Evolutionary conservation across 202 grass and related monocot species (phyloP), one percentile per base, ranked within the genome.

Genomic region (Zizania palustris): DNA sequence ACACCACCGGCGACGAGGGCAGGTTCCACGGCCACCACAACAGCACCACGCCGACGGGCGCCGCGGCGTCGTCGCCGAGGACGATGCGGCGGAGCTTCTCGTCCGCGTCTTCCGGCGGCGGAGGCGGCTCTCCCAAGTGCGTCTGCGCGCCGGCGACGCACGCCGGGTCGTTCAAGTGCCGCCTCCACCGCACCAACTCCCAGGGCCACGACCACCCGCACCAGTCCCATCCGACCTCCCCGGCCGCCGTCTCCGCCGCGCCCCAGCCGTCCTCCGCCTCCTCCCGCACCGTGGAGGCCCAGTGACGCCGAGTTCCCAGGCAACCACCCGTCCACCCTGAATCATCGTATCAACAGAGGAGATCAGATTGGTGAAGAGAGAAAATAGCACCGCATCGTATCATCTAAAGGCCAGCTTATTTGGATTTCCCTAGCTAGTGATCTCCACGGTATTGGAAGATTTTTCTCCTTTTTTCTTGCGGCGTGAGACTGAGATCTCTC

Each of bases 91-190:
- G 88, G 60, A 80, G 83, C 37, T 89, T 71, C 41, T 93, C 93
- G 11, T 81, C 80, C 54, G 83, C 80, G 36, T 84, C 93, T 13
- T 85, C 93, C 3, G 59, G 60, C 12, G 85, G 65, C 20, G 78
- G 10, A 10, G 7, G 28, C 0, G 28, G 28, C 28, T 28, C 28
- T 28, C 82, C 83, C 16, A 93, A 93, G 83, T 97, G 93, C 75
- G 88, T 97, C 5, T 93, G 90, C 53, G 93, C 93, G 1, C 93
- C 93, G 49, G 58, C 93, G 13, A 97, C 93, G 14, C 90, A 93
- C 70, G 83, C 90, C 1, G 84, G 91, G 6, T 91, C 93, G 0
- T 93, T 97, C 80, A 97, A 97, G 85, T 97, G 93, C 75, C 93
- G 93, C 39, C 88, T 97, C 88, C 93, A 97, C 85, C 83, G 90